Evolutionary conservation across 495 filamentous ascomycete species (phyloP).

Genomic region (Aspergillus haitiensis): DNA sequence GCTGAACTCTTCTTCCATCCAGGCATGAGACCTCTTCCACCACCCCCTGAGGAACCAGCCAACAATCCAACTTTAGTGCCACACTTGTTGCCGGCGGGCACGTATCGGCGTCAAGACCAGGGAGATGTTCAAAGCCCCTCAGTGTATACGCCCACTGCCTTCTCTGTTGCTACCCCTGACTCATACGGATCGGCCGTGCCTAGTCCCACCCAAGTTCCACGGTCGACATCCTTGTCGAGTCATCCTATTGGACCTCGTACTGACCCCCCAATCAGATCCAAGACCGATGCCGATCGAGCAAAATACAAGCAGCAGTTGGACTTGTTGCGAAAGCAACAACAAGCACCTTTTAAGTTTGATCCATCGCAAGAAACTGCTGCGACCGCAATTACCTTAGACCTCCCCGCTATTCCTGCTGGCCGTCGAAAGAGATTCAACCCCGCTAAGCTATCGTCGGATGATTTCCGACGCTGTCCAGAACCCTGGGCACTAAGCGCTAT

Average conservation of each 20-base stretch:
- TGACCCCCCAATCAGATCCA: conserved; percentile 80
- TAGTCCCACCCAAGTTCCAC: conserved; percentile 62
- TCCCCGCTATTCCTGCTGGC: conserved; percentile 67
- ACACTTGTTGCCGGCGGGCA: conserved; percentile 57
- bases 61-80: conserved; percentile 47
- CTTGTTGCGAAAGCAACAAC: conserved; percentile 50
- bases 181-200: conserved; percentile 46
- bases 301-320: conserved; percentile 61
- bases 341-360: conserved; percentile 44
- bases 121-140: conserved; percentile 34
- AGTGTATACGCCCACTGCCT: conserved; percentile 45
- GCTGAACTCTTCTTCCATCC: conserved; percentile 95
- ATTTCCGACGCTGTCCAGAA: conserved; percentile 82
- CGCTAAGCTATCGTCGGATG: conserved; percentile 77
- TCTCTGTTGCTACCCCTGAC: conserved; percentile 45
- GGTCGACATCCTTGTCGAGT: conserved; percentile 81
- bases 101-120: conserved; percentile 49
- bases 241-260: conserved; percentile 79
- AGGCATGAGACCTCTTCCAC: conserved; percentile 76
- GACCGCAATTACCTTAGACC: conserved; percentile 61
- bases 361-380: conserved; percentile 43
- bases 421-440: conserved; percentile 80
- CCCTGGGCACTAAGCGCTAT: conserved; percentile 95
- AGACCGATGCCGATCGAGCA: conserved; percentile 82
- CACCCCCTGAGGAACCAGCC: conserved; percentile 61